Conservation (phyloP, 441 rosid genomes). For the Eruca vesicaria region DNA sequence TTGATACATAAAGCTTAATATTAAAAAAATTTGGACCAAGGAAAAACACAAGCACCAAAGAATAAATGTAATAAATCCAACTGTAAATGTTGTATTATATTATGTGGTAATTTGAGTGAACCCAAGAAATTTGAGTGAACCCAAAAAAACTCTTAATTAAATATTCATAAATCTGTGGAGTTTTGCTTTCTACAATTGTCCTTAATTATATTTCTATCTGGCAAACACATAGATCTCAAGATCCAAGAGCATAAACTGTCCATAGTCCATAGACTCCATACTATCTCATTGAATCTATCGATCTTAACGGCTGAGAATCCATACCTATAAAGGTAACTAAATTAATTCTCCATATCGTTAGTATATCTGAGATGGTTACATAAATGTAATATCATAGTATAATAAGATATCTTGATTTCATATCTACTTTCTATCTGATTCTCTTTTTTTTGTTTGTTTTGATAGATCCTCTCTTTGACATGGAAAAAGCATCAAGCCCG, state of each 20-base stretch:
- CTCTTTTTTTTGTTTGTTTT: background rate
- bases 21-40: too few relatives aligned
- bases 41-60: too few relatives aligned
- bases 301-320: background rate
- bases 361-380: background rate
- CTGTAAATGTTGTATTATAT: too few relatives aligned
- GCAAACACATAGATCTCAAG: background rate
- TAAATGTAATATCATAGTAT: background rate
- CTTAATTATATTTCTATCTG: background rate
- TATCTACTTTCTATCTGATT: background rate
- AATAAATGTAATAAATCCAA: too few relatives aligned
- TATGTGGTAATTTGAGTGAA: too few relatives aligned
- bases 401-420: background rate
- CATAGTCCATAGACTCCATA: too few relatives aligned
- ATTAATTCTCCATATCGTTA: background rate
- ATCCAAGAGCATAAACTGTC: background rate
- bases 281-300: background rate
- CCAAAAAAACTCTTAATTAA: too few relatives aligned
- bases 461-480: background rate
- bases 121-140: too few relatives aligned
- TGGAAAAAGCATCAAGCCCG: conserved; percentile 22
- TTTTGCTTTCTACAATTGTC: too few relatives aligned
- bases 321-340: background rate
- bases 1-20: too few relatives aligned
- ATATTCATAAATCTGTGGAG: too few relatives aligned